Evolutionary conservation across 768 basidiomycete species (phyloP).

Genomic region (Pleurotus giganteus): DNA sequence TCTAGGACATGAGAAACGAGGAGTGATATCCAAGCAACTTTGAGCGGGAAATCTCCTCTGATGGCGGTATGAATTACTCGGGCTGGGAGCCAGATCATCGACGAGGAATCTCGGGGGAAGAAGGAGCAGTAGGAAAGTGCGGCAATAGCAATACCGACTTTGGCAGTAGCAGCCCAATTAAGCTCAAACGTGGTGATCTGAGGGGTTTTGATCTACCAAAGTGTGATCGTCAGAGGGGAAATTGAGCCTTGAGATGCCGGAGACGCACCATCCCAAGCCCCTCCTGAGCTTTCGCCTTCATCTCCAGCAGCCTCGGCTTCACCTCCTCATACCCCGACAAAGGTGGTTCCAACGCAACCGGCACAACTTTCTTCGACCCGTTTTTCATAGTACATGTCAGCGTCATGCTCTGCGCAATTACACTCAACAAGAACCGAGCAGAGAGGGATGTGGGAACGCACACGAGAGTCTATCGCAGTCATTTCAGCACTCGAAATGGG

Average conservation of each 20-base stretch:
- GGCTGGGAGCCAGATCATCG: conserved; percentile 30
- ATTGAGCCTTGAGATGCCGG: background rate
- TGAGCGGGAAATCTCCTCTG: conserved; percentile 25
- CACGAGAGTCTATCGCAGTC: conserved; percentile 68
- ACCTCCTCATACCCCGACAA: conserved; percentile 77
- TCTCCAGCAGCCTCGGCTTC: conserved; percentile 72
- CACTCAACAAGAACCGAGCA: background rate
- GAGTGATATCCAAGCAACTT: conserved; percentile 30
- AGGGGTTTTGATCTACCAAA: conserved; percentile 56
- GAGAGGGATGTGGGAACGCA: conserved; percentile 22
- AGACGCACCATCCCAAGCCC: conserved; percentile 71
- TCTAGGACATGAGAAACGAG: conserved; percentile 44
- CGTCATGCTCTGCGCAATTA: conserved; percentile 56
- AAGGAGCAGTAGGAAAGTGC: conserved; percentile 26
- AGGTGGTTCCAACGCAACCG: conserved; percentile 67
- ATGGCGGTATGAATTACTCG: conserved; percentile 26
- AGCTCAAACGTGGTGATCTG: conserved; percentile 56
- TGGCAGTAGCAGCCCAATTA: conserved; percentile 26
- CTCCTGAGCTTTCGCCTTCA: conserved; percentile 82
- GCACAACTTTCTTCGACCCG: conserved; percentile 45
- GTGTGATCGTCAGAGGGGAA: background rate
- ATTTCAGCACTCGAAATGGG: conserved; percentile 64
- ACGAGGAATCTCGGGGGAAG: conserved; percentile 22
- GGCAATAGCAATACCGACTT: conserved; percentile 28
- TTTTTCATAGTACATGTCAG: conserved; percentile 58